Conservation (phyloP, 257 asterid species). For the Rubia yunnanensis region DNA sequence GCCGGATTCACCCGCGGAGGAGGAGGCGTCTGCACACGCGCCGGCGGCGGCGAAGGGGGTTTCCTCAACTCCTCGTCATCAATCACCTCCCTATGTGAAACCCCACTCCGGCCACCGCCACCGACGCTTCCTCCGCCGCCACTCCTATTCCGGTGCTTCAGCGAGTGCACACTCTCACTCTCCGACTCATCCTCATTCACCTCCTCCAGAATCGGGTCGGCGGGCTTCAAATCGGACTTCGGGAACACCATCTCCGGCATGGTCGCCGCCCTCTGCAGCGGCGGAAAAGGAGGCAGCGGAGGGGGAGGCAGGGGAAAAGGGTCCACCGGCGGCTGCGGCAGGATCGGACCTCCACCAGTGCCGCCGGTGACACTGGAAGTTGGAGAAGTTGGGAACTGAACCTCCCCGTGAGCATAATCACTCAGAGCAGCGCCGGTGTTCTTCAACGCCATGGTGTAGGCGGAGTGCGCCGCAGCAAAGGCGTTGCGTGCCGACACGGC, state of each 20-base stretch:
- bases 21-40: conserved; percentile 2
- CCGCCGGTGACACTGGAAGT: conserved; percentile 15
- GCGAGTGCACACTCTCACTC: conserved; percentile 36
- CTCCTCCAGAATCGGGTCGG: conserved; percentile 64
- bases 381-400: conserved; percentile 24
- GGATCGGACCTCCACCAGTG: conserved; percentile 22
- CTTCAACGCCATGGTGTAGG: conserved; percentile 72
- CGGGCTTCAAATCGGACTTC: conserved; percentile 27
- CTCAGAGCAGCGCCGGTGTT: conserved; percentile 94
- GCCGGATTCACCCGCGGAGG: conserved; percentile 11
- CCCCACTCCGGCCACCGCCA: conserved; percentile 33
- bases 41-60: conserved; percentile 22
- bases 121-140: conserved; percentile 35
- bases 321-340: conserved; percentile 42
- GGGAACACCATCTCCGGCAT: conserved; percentile 73
- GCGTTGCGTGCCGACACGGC: conserved; percentile 80
- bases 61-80: conserved; percentile 33
- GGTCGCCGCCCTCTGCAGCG: conserved; percentile 67
- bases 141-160: conserved; percentile 46
- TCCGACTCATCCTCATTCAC: conserved; percentile 63
- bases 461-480: conserved; percentile 89
- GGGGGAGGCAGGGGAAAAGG: conserved; percentile 68
- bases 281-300: conserved; percentile 38
- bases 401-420: conserved; percentile 86
- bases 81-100: conserved; percentile 22